Conservation (phyloP, 805 yeast species). For the Metschnikowia cerradonensis region DNA sequence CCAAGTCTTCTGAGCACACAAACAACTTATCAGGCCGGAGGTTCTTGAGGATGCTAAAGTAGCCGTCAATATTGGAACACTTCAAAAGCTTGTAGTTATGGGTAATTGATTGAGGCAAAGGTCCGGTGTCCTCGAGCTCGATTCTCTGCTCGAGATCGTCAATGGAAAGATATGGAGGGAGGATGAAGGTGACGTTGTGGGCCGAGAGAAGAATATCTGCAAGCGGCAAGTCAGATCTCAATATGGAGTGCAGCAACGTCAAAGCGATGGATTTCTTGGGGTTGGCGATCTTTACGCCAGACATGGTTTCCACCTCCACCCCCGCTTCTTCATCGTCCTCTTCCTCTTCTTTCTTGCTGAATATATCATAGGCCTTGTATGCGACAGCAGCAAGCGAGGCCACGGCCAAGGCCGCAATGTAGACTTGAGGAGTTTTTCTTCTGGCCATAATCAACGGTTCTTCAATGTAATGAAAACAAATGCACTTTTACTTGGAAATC, state of each 20-base stretch:
- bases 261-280: slow-evolving; percentile 36
- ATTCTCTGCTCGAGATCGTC: slow-evolving; percentile 33
- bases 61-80: slow-evolving; percentile 39
- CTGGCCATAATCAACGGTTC: slow-evolving; percentile 9
- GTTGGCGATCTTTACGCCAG: slow-evolving; percentile 12
- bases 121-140: slow-evolving; percentile 3
- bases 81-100: slow-evolving; percentile 37
- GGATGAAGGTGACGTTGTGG: slow-evolving; percentile 40
- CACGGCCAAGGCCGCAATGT: slow-evolving; percentile 34
- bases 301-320: neutral
- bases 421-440: slow-evolving; percentile 25
- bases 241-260: slow-evolving; percentile 40
- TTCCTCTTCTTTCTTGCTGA: neutral
- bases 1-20: slow-evolving; percentile 41
- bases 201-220: slow-evolving; percentile 34
- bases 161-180: slow-evolving; percentile 40
- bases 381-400: slow-evolving; percentile 32
- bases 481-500: too few relatives aligned
- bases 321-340: neutral
- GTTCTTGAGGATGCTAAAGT: slow-evolving; percentile 35
- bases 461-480: too few relatives aligned
- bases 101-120: slow-evolving; percentile 23
- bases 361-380: slow-evolving; percentile 29
- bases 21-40: slow-evolving; percentile 39
- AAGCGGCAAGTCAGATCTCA: slow-evolving; percentile 34